Evolutionary conservation across 148 eudicot species (phyloP).

Genomic region (Heliosperma pusillum): DNA sequence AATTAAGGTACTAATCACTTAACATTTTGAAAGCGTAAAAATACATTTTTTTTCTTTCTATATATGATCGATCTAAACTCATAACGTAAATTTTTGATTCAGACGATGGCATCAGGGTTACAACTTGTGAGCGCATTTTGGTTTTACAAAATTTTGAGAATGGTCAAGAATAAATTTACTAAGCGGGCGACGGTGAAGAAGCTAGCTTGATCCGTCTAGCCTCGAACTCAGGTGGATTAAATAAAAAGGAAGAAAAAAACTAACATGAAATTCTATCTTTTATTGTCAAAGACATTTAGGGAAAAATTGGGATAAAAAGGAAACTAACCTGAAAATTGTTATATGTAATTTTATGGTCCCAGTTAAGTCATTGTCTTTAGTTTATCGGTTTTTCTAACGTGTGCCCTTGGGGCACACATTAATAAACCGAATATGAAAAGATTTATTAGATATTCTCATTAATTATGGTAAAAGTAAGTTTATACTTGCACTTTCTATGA

Average conservation of each 20-base stretch:
- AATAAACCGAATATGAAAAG: too few relatives aligned
- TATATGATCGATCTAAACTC: too few relatives aligned
- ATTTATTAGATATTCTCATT: too few relatives aligned
- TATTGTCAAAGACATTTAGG: background rate
- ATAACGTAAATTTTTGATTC: conserved; percentile 7
- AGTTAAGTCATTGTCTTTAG: background rate
- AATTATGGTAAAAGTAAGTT: too few relatives aligned
- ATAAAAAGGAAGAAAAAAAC: background rate
- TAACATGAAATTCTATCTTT: background rate
- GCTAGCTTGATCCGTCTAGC: conserved; percentile 10
- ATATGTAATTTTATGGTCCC: background rate
- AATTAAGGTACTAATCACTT: conserved; percentile 60
- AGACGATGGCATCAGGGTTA: conserved; percentile 86
- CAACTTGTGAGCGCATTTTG: conserved; percentile 90
- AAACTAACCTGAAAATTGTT: background rate
- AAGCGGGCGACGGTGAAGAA: conserved; percentile 39
- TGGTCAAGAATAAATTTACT: conserved; percentile 61
- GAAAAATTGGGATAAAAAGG: background rate
- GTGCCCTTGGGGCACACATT: too few relatives aligned
- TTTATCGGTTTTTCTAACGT: too few relatives aligned
- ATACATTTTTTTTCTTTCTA: too few relatives aligned
- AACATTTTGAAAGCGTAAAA: background rate
- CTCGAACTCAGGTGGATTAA: background rate
- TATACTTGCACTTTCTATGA: too few relatives aligned
- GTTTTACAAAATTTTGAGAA: conserved; percentile 81